Evolutionary conservation across 345 rosid genomes (phyloP).

Genomic region (Populus pruinosa): DNA sequence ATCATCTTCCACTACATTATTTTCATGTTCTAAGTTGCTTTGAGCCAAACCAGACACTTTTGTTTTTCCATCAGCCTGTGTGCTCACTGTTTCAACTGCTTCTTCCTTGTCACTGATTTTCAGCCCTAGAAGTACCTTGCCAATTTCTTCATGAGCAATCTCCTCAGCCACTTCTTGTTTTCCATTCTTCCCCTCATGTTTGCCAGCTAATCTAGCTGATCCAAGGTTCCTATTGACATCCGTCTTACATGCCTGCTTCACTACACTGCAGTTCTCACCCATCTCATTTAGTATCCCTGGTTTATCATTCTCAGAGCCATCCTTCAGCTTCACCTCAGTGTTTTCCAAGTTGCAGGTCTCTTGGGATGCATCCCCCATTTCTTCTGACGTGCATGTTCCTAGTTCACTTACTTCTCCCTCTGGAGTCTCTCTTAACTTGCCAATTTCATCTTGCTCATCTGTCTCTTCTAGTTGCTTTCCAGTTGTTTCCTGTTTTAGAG

Average conservation of each 20-base stretch:
- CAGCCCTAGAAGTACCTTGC: slow-evolving; percentile 19
- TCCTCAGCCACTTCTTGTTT: slow-evolving; percentile 25
- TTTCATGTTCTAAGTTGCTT: slow-evolving; percentile 16
- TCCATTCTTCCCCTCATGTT: slow-evolving; percentile 21
- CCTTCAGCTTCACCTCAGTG: slow-evolving; percentile 5
- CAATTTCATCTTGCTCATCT: slow-evolving; percentile 20
- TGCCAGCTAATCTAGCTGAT: slow-evolving; percentile 29
- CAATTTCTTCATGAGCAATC: slow-evolving; percentile 27
- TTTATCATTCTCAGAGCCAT: not conserved
- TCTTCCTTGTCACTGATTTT: slow-evolving; percentile 28
- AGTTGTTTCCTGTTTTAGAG: slow-evolving; percentile 21
- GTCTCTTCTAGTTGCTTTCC: slow-evolving; percentile 8
- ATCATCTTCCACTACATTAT: slow-evolving; percentile 21
- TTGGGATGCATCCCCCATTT: slow-evolving; percentile 5
- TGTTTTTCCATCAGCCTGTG: slow-evolving; percentile 8
- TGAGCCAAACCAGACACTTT: slow-evolving; percentile 20
- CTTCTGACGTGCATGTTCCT: slow-evolving; percentile 18
- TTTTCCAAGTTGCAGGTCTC: slow-evolving; percentile 24
- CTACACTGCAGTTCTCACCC: slow-evolving; percentile 14
- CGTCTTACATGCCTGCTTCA: slow-evolving; percentile 16
- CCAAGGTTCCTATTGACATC: slow-evolving; percentile 20
- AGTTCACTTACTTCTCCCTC: slow-evolving; percentile 39
- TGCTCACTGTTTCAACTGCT: slow-evolving; percentile 14
- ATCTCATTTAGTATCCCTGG: slow-evolving; percentile 17
- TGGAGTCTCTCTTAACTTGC: slow-evolving; percentile 26